Percentiles rank a stretch among this genome's conserved stretches.
Evolutionary conservation across 495 filamentous ascomycete species (phyloP).

Genomic region (Xylaria telfairii): DNA sequence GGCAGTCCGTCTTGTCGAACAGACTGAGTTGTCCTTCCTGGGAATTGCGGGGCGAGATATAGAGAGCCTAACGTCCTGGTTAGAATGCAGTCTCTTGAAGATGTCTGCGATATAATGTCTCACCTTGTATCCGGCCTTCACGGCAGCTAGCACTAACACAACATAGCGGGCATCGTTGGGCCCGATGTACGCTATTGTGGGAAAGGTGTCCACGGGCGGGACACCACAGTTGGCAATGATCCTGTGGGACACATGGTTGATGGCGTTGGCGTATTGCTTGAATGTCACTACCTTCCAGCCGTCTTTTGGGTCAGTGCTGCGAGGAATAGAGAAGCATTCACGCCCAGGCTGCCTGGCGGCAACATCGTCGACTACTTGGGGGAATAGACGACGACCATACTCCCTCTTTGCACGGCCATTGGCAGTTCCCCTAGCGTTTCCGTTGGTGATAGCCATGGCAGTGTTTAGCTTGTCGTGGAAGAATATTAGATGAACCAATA

Average conservation of each 20-base stretch:
- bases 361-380: constrained; percentile 57
- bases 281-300: constrained; percentile 61
- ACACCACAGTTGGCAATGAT: constrained; percentile 49
- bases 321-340: constrained; percentile 52
- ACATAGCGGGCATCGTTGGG: constrained; percentile 56
- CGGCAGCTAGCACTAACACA: constrained; percentile 48
- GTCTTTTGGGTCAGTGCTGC: constrained; percentile 46
- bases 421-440: background rate
- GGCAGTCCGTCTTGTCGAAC: constrained; percentile 50
- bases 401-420: background rate
- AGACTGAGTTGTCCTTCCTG: constrained; percentile 52
- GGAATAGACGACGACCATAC: constrained; percentile 47
- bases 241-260: constrained; percentile 59
- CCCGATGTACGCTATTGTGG: constrained; percentile 55
- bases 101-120: background rate
- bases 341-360: constrained; percentile 47
- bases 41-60: constrained; percentile 53
- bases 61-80: constrained; percentile 32
- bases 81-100: background rate
- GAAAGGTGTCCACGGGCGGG: constrained; percentile 36
- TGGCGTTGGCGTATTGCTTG: constrained; percentile 54
- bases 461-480: background rate
- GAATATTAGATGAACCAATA: background rate
- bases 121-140: constrained; percentile 56
- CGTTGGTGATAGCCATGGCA: background rate